phyloP scores from a whole-genome alignment of 257 asterid genomes.

The Osmanthus fragrans region DNA sequence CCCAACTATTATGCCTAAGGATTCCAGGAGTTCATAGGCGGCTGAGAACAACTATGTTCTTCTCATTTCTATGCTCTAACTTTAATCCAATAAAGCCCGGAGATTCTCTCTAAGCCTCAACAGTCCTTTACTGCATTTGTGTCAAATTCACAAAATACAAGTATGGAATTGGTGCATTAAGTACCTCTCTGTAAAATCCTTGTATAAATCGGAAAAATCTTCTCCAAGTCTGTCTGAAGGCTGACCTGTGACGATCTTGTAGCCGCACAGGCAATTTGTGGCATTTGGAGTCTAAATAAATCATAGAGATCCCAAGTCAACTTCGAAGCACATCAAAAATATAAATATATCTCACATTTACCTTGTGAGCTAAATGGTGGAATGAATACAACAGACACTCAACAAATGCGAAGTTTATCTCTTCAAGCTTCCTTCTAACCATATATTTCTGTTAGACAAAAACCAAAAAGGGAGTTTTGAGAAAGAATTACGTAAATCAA shows the following conservation, averaged over 20 bases:
- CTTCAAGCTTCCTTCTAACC: conserved; percentile 90
- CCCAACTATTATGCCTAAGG: conserved; percentile 44
- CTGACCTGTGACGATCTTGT: conserved; percentile 93
- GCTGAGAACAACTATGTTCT: neutral
- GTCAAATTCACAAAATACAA: neutral
- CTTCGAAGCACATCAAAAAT: conserved; percentile 9
- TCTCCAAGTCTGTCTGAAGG: conserved; percentile 99
- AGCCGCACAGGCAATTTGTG: conserved; percentile 91
- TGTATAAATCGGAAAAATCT: conserved; percentile 81
- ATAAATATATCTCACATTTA: conserved; percentile 27
- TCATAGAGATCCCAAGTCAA: conserved; percentile 4
- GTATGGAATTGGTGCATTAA: neutral
- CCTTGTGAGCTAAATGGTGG: conserved; percentile 95
- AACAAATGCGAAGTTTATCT: conserved; percentile 67
- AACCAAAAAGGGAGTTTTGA: neutral
- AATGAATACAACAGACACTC: conserved; percentile 82
- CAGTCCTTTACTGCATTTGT: neutral
- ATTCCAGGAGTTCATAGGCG: neutral
- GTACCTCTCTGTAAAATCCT: conserved; percentile 88
- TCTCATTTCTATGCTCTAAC: neutral
- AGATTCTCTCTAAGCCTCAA: neutral
- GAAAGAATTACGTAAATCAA: conserved; percentile 9
- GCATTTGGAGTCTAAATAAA: conserved; percentile 80
- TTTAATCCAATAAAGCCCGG: neutral
- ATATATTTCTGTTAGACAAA: conserved; percentile 66